Evolutionary conservation across 768 basidiomycete species (phyloP).

Genomic region (Symmetrospora coprosmae): DNA sequence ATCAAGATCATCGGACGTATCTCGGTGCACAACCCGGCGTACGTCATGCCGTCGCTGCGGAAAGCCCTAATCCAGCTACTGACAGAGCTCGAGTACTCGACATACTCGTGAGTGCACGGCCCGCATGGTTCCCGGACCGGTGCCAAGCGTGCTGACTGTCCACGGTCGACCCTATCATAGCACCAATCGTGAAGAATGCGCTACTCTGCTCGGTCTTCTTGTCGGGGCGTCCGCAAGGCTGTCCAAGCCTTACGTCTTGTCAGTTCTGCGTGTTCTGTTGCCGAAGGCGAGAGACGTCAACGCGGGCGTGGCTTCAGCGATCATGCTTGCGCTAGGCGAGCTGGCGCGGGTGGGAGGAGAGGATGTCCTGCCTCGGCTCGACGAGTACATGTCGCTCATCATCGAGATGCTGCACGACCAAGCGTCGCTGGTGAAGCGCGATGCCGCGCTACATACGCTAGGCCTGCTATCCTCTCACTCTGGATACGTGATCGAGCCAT

Average conservation of each 20-base stretch:
- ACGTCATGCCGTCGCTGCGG: constrained; percentile 92
- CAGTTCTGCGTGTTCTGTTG: constrained; percentile 82
- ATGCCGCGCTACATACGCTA: constrained; percentile 82
- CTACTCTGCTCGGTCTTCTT: constrained; percentile 70
- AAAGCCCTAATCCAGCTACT: constrained; percentile 90
- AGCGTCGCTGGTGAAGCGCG: constrained; percentile 54
- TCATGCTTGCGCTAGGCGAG: constrained; percentile 87
- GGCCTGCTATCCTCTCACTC: constrained; percentile 93
- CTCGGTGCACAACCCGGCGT: constrained; percentile 88
- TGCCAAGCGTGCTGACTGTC: constrained; percentile 2
- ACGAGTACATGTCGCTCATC: constrained; percentile 78
- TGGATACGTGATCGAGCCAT: constrained; percentile 79
- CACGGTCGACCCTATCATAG: constrained; percentile 40
- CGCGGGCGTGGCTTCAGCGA: constrained; percentile 75
- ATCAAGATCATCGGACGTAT: constrained; percentile 82
- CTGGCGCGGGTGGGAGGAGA: constrained; percentile 85
- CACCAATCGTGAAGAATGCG: constrained; percentile 61
- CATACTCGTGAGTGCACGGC: constrained; percentile 53
- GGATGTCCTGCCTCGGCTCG: constrained; percentile 66
- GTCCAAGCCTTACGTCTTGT: constrained; percentile 87
- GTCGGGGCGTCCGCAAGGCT: constrained; percentile 82
- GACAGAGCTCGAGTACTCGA: constrained; percentile 92
- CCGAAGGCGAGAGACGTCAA: constrained; percentile 75
- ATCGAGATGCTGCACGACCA: constrained; percentile 81
- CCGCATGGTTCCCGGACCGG: constrained; percentile 1